Base-by-base conservation (phyloP, 768 basidiomycete species). In the Termitomyces bulborhizus region DNA sequence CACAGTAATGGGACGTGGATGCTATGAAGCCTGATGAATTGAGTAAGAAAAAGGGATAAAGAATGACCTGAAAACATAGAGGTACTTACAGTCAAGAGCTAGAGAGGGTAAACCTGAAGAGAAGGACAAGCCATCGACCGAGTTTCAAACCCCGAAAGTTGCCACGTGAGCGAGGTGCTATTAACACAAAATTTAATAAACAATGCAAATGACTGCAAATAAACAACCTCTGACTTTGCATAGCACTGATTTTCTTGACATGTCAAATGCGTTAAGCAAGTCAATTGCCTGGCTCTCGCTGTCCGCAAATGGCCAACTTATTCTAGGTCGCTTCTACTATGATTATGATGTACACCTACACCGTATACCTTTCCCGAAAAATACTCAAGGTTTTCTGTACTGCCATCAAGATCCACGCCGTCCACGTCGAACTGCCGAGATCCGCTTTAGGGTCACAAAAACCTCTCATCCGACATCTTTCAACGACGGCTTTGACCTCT, bases 391-490 rank as follows among this genome's bases (percentile, higher is more conserved):
- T 9, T 66, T 65, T 34, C 43, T 64, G 16, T 66, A 66, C 53
- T 62, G 55, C 36, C 49, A 62, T 43, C 26, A 16, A 9, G 57
- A 60, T 6, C 13, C 8, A 1, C 40, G n/a, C n/a, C 21, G 46
- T 13, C 46, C 57, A 3, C 31, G 16, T 4, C 47, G 56, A 2
- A 56, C 61, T 5, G 57, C 54, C 3, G 54, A 59, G 18, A 21
- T 65, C 11, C 61, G 65, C 16, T 61, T 65, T 39, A 63, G 64
- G 13, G 29, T 62, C 13, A 63, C 63, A 9, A 31, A 49, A 13
- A 18, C 41, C 24, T 32, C 24, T 42, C 46, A 57, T 27, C 54
- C 55, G 8, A 15, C 45, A 9, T 32, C 45, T 5, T 64, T 64
- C 21, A 34, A 58, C 16, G 27, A 39, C 1, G 61, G 63, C 9